Conservation (phyloP, 768 basidiomycete genomes). For the Tremella fuciformis region DNA sequence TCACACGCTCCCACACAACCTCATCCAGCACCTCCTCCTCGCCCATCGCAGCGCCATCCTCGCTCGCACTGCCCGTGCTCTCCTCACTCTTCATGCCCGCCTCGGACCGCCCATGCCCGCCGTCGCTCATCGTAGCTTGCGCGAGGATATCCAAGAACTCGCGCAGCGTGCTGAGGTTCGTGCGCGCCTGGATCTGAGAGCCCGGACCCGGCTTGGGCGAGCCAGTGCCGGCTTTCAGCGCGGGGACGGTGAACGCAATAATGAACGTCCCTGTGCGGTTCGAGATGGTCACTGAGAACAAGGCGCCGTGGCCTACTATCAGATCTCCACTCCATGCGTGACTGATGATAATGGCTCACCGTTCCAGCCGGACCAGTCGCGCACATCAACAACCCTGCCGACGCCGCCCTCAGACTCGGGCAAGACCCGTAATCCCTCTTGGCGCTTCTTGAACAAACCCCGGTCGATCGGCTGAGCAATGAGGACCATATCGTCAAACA, state of each 20-base stretch:
- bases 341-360: slow-evolving; percentile 14
- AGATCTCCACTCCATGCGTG: neutral
- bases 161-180: neutral
- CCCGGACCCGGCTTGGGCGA: neutral
- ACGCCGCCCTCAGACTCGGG: slow-evolving; percentile 35
- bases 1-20: neutral
- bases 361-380: slow-evolving; percentile 35
- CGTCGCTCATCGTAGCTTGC: slow-evolving; percentile 3
- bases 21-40: slow-evolving; percentile 3
- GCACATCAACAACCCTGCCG: slow-evolving; percentile 33
- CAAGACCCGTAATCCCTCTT: slow-evolving; percentile 26
- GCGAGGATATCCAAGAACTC: neutral
- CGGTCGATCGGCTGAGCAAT: slow-evolving; percentile 19
- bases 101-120: neutral
- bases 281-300: slow-evolving; percentile 1
- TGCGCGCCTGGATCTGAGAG: neutral
- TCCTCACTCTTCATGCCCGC: neutral
- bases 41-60: too few species aligned
- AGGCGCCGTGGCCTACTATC: neutral
- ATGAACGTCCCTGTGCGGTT: neutral
- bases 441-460: slow-evolving; percentile 22
- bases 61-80: neutral
- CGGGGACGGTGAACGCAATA: neutral
- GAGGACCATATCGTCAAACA: slow-evolving; percentile 44
- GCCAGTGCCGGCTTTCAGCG: neutral